Evolutionary conservation across 192 early-diverging fungal genomes (phyloP).

Genomic region (Backusella circina): DNA sequence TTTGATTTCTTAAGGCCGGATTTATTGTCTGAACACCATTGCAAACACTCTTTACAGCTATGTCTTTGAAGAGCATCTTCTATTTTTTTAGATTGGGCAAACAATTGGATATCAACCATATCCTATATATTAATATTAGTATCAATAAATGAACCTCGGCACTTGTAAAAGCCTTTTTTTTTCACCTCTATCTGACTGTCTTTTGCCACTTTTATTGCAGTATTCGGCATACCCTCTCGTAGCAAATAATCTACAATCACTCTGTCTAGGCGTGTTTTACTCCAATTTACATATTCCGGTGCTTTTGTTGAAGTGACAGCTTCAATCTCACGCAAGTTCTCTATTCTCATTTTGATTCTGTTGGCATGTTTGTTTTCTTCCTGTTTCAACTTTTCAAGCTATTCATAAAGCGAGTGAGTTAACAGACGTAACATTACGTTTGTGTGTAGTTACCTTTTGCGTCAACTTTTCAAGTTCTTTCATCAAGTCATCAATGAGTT

Average conservation of each 20-base stretch:
- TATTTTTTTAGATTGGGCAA: slow-evolving; percentile 75
- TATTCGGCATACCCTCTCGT: slow-evolving; percentile 74
- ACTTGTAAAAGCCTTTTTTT: background rate
- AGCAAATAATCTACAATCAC: slow-evolving; percentile 96
- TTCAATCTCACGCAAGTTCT: slow-evolving; percentile 74
- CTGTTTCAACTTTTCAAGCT: slow-evolving; percentile 67
- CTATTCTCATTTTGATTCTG: slow-evolving; percentile 67
- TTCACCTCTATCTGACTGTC: slow-evolving; percentile 62
- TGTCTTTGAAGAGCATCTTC: slow-evolving; percentile 73
- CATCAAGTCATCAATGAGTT: slow-evolving; percentile 62
- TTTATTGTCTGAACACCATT: slow-evolving; percentile 95
- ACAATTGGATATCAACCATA: slow-evolving; percentile 89
- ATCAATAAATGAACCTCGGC: background rate
- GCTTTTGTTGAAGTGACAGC: slow-evolving; percentile 59
- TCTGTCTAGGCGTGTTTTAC: slow-evolving; percentile 78
- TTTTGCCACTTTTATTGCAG: slow-evolving; percentile 67
- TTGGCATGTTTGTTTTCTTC: slow-evolving; percentile 73
- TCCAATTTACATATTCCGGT: slow-evolving; percentile 82
- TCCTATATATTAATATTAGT: slow-evolving; percentile 41
- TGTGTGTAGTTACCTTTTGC: slow-evolving; percentile 51
- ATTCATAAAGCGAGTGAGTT: background rate
- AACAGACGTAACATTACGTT: background rate
- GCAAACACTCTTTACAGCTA: slow-evolving; percentile 84
- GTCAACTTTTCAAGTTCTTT: slow-evolving; percentile 66
- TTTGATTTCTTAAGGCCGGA: slow-evolving; percentile 86